These are phyloP conservation scores for Saitozyma podzolica DNA, from an alignment of 768 basidiomycete genomes.

Conservation along the genomic window DNA sequence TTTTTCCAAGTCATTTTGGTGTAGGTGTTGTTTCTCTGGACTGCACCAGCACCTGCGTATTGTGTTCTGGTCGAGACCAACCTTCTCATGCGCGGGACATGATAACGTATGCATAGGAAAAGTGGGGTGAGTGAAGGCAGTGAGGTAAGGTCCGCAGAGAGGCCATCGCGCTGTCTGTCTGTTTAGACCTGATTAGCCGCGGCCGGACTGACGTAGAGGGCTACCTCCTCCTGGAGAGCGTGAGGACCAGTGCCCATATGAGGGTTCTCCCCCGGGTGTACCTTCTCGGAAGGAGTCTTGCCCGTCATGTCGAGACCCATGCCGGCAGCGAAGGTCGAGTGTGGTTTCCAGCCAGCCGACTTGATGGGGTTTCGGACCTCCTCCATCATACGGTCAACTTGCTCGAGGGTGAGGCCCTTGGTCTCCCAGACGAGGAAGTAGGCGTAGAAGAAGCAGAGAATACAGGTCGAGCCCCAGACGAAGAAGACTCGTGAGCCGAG, in stretches of 20 bases:
- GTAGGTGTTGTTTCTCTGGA: too few relatives aligned
- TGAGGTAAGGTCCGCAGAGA: too few relatives aligned
- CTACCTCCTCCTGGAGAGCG: too few relatives aligned
- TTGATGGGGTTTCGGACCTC: constrained; percentile 32
- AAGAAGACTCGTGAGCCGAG: constrained; percentile 50
- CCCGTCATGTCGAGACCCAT: constrained; percentile 35
- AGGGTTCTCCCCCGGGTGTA: constrained; percentile 11
- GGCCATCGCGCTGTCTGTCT: too few relatives aligned
- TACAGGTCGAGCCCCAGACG: constrained; percentile 51
- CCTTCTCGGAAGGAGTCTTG: constrained; percentile 17
- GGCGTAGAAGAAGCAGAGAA: constrained; percentile 67
- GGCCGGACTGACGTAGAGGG: too few relatives aligned
- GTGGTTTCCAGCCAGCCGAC: constrained; percentile 51
- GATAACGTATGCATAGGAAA: too few relatives aligned
- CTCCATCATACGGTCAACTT: constrained; percentile 46
- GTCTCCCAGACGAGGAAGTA: constrained; percentile 79
- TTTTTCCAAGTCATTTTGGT: too few relatives aligned
- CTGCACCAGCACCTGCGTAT: too few relatives aligned
- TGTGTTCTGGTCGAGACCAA: too few relatives aligned
- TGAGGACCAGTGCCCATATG: constrained; percentile 11
- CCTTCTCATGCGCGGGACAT: too few relatives aligned
- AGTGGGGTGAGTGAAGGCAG: too few relatives aligned
- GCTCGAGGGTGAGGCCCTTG: constrained; percentile 63
- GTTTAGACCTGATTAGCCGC: too few relatives aligned
- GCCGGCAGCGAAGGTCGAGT: constrained; percentile 46